Conservation (phyloP, 805 yeast genomes). For the Kluyveromyces starmeri region DNA sequence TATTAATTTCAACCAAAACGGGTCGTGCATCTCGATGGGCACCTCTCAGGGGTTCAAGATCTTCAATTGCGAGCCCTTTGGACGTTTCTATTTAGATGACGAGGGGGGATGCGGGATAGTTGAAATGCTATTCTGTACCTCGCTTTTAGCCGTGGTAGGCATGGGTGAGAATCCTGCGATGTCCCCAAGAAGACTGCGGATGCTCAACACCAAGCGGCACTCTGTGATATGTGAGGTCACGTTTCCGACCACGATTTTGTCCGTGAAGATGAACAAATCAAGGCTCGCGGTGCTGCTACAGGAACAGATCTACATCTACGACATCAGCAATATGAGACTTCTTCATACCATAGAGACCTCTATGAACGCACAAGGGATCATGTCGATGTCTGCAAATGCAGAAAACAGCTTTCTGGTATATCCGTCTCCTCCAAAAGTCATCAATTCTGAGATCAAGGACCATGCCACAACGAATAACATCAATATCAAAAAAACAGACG, state of each 20-base stretch:
- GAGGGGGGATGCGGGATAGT: slow-evolving; percentile 56
- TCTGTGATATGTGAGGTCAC: slow-evolving; percentile 61
- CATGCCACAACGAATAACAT: slow-evolving; percentile 26
- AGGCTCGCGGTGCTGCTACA: slow-evolving; percentile 52
- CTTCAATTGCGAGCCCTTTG: slow-evolving; percentile 62
- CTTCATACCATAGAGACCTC: slow-evolving; percentile 45
- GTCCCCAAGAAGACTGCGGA: slow-evolving; percentile 74
- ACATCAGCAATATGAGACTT: slow-evolving; percentile 59
- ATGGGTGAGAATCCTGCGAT: slow-evolving; percentile 56
- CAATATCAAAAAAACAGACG: slow-evolving; percentile 7
- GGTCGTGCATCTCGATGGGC: slow-evolving; percentile 63
- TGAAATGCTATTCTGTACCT: slow-evolving; percentile 72
- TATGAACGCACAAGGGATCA: slow-evolving; percentile 44
- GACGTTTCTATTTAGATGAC: slow-evolving; percentile 38
- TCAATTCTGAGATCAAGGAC: slow-evolving; percentile 26
- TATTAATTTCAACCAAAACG: slow-evolving; percentile 68
- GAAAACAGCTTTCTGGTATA: slow-evolving; percentile 55
- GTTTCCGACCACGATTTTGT: slow-evolving; percentile 53
- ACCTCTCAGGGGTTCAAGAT: slow-evolving; percentile 54
- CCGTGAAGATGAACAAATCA: slow-evolving; percentile 56
- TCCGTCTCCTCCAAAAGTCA: slow-evolving; percentile 64
- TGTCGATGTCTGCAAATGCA: slow-evolving; percentile 48
- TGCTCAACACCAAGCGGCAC: slow-evolving; percentile 66
- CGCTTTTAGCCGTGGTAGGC: slow-evolving; percentile 64
- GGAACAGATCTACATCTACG: slow-evolving; percentile 64